Base-by-base conservation (phyloP, 2,329 filamentous ascomycete genomes). In the Colletotrichum siamense region DNA sequence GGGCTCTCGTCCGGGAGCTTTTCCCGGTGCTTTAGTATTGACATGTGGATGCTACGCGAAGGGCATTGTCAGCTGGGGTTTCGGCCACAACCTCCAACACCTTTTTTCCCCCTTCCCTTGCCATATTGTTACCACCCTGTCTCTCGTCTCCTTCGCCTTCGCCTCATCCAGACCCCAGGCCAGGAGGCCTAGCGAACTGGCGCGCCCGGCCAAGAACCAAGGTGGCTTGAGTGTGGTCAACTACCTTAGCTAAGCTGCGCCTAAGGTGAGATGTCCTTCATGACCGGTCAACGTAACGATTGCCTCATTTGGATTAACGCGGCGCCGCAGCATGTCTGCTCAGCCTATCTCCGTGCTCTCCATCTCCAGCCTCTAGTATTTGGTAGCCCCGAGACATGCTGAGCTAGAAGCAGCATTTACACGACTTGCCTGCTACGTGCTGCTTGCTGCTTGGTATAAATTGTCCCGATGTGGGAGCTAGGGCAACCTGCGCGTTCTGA, bases 231-330 rank as follows among this genome's bases (percentile, higher is more conserved):
- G 57, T 55, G 68, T 28, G 68, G 34, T 52, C 57, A 32, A 63
- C 36, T n/a, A 59, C 36, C 67, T 74, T 59, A 71, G 72, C 59
- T 66, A 74, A 74, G 67, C 67, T 22, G 32, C 22, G 36, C 32
- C 32, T 26, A 22, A 57, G 57, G 66, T 69, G 71, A 74, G 67
- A 65, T 36, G 44, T 3, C 59, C 57, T 32, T 52, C n/a, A 70
- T 70, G n/a, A 28, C 44, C 28, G 57, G 57, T 62, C 62, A 66
- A 75, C 72, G 72, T 71, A 75, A 75, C 72, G 44, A 75, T 75
- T 75, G 59, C 72, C 72, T 71, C 72, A 66, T 75, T 75, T n/a
- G 72, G 72, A 18, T 24, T 66, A 66, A 75, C 44, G 22, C 30
- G 61, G 30, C 63, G 62, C 62, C 28, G 61, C 68, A 57, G 63